Evolutionary conservation across 164 flowering plant genomes (phyloP), one percentile per base, ranked within the genome.

Genomic region (Brasenia schreberi): DNA sequence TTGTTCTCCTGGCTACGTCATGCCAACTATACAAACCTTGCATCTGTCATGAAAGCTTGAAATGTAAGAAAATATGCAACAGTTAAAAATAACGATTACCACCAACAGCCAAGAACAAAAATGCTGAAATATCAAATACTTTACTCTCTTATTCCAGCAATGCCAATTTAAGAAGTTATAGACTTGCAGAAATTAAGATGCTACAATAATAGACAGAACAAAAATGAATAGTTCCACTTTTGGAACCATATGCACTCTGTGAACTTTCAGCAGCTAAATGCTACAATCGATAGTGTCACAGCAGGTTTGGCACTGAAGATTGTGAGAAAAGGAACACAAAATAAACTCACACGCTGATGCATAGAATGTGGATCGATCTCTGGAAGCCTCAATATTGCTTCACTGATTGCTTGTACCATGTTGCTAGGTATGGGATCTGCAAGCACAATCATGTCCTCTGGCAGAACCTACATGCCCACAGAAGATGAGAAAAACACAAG

Each of bases 1-100:
- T 85, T 19, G 97, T 95, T 76, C 99, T 84, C 78, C 72, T 84
- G 27, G 99, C 98, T 75, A 92, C 98, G 81, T 95, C 96, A 80
- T 84, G 91, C 99, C 98, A 95, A 71, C 89, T 83, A 64, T 92
- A 95, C 18, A 95, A 79, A 59, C 77, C 74, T 78, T 86, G 92
- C 88, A 95, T 85, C 96, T 94, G 80, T 43, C 12, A 53, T 18
- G 5, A 71, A 60, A 60, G 2, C 19, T 17, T 60, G 16, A 60
- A 19, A 60, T 45, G 5, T 45, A 45, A 45, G 5, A 45, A 45
- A 7, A 45, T 45, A 45, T 45, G 27, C 27, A 7, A 45, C 14
- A 4, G 53, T 45, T 45, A 45, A 12, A 45, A 45, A 12, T 45
- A 12, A 4, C 27, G 27, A 23, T 23, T 23, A 23, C 27, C 27